Percentiles rank a stretch among this genome's conserved stretches.
These are phyloP conservation scores for Ochromonadaceae sp. DNA, from an alignment of 352 stramenopile species.

Conservation along the genomic window DNA sequence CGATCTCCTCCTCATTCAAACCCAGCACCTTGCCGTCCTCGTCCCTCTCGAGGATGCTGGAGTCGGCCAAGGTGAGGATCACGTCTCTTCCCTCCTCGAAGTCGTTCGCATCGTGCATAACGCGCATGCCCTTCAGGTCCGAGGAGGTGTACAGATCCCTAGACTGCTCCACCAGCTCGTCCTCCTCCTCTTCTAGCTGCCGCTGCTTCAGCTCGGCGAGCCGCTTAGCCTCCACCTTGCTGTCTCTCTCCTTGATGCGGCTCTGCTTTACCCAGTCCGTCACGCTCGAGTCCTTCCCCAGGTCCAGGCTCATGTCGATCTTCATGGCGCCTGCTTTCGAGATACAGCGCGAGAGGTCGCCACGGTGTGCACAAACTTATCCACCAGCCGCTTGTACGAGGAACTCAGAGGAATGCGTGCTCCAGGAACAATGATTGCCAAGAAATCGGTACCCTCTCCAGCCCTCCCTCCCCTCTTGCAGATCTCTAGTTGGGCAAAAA, in stretches of 20 bases:
- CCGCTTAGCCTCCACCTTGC: not conserved
- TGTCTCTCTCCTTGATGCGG: not conserved
- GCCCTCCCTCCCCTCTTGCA: too few relatives aligned
- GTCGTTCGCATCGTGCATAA: constrained; percentile 58
- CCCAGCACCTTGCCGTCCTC: constrained; percentile 49
- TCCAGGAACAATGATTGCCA: too few relatives aligned
- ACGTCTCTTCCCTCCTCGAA: constrained; percentile 75
- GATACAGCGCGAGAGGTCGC: too few relatives aligned
- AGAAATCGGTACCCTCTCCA: too few relatives aligned
- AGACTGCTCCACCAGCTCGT: too few relatives aligned
- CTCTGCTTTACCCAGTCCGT: not conserved
- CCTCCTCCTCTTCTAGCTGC: too few relatives aligned
- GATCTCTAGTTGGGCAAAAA: too few relatives aligned
- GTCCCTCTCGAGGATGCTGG: constrained; percentile 54
- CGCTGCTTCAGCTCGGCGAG: too few relatives aligned
- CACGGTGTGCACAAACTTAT: too few relatives aligned
- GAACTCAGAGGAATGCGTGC: too few relatives aligned
- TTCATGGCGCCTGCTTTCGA: too few relatives aligned
- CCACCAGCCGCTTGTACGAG: too few relatives aligned
- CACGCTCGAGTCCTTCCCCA: not conserved
- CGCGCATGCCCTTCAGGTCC: constrained; percentile 65
- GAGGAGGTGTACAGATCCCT: constrained; percentile 44
- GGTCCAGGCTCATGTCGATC: not conserved
- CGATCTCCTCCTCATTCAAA: constrained; percentile 44
- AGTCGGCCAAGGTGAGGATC: constrained; percentile 81